Evolutionary conservation across 2,329 filamentous ascomycete genomes (phyloP).

Genomic region (Hypoxylon sp.): DNA sequence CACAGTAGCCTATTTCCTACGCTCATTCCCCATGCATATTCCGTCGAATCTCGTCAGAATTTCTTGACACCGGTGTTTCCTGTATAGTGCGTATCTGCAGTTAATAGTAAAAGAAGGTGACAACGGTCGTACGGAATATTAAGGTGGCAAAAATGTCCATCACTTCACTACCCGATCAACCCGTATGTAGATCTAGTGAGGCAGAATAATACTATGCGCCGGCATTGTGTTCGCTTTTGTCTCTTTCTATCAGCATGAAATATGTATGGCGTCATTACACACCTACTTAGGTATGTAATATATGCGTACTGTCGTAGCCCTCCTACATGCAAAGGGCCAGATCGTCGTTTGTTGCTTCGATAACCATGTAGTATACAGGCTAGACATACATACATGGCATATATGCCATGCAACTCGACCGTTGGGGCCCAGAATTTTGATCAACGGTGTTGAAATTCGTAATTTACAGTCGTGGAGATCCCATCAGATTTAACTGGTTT

Average conservation of each 20-base stretch:
- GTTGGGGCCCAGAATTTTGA: slow-evolving; percentile 13
- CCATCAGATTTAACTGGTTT: slow-evolving; percentile 16
- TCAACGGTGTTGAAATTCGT: slow-evolving; percentile 9
- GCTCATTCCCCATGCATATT: slow-evolving; percentile 15
- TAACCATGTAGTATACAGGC: slow-evolving; percentile 18
- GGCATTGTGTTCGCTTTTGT: slow-evolving; percentile 14
- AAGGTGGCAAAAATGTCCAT: slow-evolving; percentile 20
- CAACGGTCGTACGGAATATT: slow-evolving; percentile 2
- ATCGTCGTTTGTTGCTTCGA: slow-evolving; percentile 25
- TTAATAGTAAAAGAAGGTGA: slow-evolving; percentile 6
- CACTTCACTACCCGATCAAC: slow-evolving; percentile 24
- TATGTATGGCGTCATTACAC: slow-evolving; percentile 37
- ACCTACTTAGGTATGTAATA: slow-evolving; percentile 21
- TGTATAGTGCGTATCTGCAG: slow-evolving; percentile 32
- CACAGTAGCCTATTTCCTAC: slow-evolving; percentile 33
- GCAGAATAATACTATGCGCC: slow-evolving; percentile 22
- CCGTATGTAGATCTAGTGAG: slow-evolving; percentile 14
- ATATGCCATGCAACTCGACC: slow-evolving; percentile 35
- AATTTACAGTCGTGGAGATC: slow-evolving; percentile 3
- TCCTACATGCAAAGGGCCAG: slow-evolving; percentile 17
- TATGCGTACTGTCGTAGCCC: slow-evolving; percentile 32
- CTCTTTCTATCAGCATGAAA: neutral
- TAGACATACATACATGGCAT: slow-evolving; percentile 27
- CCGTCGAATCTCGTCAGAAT: slow-evolving; percentile 23
- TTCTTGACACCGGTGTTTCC: slow-evolving; percentile 33